Evolutionary conservation across 768 basidiomycete species (phyloP), one percentile per base, ranked within the genome.

Genomic region (Tricholoma terreum): DNA sequence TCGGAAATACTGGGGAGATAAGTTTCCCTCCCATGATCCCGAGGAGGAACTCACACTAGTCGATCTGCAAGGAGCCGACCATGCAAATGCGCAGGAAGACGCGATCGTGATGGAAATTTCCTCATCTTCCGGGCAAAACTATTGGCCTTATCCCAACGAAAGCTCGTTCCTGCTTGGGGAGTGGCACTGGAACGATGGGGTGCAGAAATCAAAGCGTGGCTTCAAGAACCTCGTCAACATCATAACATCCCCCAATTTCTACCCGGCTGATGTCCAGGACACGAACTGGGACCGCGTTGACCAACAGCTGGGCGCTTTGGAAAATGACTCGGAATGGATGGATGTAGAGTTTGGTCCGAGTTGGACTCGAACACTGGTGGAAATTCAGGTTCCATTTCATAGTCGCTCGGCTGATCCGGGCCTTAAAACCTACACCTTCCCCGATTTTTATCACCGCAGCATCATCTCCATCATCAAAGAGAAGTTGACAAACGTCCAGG

Each of bases 391-490:
- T 34, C 50, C 50, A 19, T 50, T 50, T 30, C 70, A 2, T 43
- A 35, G 31, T 0, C 60, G 9, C 73, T 71, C 31, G 2, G 19
- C 38, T n/a, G 17, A 48, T 36, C 57, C 62, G 1, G 60, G 60
- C 0, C 56, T 48, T 11, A 34, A 42, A 17, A 24, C 14, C 8
- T 52, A 45, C 2, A 12, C 31, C 30, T 35, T 50, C 11, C 34
- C 31, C 17, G 30, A 56, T 21, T 35, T 76, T 8, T 64, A 58
- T 24, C 56, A 68, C 27, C 65, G 70, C 0, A 48, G 46, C 5
- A 46, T 60, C 0, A 57, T 65, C 1, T 50, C 69, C 6, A 17
- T 50, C 30, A 31, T 50, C 15, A 27, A 33, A 15, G 50, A 50
- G 30, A 19, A 31, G 5, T 8, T 50, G 30, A 17, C 14, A n/a